Percentiles rank a stretch among this genome's conserved stretches.
Conservation (phyloP, 2,329 filamentous ascomycete genomes). For the Cercospora sp. region DNA sequence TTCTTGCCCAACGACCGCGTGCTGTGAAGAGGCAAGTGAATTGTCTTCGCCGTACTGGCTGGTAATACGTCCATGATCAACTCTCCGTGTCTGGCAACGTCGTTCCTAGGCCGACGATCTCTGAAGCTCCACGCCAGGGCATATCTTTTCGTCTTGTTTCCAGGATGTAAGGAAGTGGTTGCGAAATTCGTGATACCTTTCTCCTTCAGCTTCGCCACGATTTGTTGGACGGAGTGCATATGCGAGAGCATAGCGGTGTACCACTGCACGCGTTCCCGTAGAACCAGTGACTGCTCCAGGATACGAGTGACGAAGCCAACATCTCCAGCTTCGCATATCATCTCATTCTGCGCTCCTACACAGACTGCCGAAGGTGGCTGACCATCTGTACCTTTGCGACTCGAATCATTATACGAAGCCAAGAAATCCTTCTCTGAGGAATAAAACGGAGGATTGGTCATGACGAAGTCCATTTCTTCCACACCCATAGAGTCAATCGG, state of each 20-base stretch:
- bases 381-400: conserved; percentile 55
- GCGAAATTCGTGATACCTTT: conserved; percentile 73
- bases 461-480: conserved; percentile 72
- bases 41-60: conserved; percentile 53
- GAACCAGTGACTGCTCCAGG: conserved; percentile 64
- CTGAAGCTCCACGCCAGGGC: conserved; percentile 84
- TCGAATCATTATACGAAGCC: conserved; percentile 46
- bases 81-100: conserved; percentile 35
- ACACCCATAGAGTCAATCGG: conserved; percentile 59
- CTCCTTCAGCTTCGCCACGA: conserved; percentile 60
- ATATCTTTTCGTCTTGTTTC: conserved; percentile 79
- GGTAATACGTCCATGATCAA: conserved; percentile 36
- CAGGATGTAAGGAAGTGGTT: conserved; percentile 76
- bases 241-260: conserved; percentile 92
- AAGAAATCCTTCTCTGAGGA: conserved; percentile 68
- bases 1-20: conserved; percentile 39
- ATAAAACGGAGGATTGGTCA: conserved; percentile 97
- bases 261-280: conserved; percentile 70
- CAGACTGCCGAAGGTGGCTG: conserved; percentile 63
- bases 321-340: conserved; percentile 76
- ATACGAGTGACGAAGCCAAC: conserved; percentile 71
- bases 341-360: conserved; percentile 78
- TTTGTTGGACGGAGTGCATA: conserved; percentile 62
- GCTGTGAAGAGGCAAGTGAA: conserved; percentile 37
- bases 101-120: conserved; percentile 61